Percentiles rank a stretch among this genome's conserved stretches.
Evolutionary conservation across 2,329 filamentous ascomycete genomes (phyloP).

Genomic region (Sporothrix schenckii): DNA sequence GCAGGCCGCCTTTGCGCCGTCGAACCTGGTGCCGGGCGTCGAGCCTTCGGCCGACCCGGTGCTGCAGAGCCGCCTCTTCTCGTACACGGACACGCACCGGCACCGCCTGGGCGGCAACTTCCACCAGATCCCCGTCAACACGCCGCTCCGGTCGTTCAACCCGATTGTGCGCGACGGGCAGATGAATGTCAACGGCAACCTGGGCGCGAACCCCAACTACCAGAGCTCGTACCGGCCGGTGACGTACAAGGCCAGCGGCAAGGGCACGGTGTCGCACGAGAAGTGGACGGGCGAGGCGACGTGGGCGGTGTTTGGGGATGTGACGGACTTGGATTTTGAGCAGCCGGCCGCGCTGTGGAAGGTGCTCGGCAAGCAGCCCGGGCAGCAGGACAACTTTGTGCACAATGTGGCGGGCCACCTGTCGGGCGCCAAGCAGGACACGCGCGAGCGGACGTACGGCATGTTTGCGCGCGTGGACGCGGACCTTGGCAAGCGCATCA

Average conservation of each 20-base stretch:
- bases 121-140: slow-evolving; percentile 66
- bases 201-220: slow-evolving; percentile 63
- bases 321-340: slow-evolving; percentile 55
- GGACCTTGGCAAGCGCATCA: slow-evolving; percentile 56
- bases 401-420: slow-evolving; percentile 62
- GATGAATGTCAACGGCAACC: slow-evolving; percentile 70
- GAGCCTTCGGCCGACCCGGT: slow-evolving; percentile 65
- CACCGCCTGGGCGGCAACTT: slow-evolving; percentile 67
- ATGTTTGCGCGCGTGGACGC: slow-evolving; percentile 63
- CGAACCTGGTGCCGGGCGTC: slow-evolving; percentile 65
- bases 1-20: slow-evolving; percentile 67
- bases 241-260: slow-evolving; percentile 48
- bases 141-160: slow-evolving; percentile 59
- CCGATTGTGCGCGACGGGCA: slow-evolving; percentile 73
- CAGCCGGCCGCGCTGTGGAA: slow-evolving; percentile 55
- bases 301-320: slow-evolving; percentile 48
- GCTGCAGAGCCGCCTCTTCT: slow-evolving; percentile 63
- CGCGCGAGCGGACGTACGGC: slow-evolving; percentile 61
- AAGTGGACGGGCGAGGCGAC: slow-evolving; percentile 53
- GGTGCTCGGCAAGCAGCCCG: slow-evolving; percentile 51
- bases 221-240: slow-evolving; percentile 53
- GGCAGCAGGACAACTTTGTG: slow-evolving; percentile 65
- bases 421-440: slow-evolving; percentile 55
- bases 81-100: slow-evolving; percentile 64
- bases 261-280: slow-evolving; percentile 50